A percentile compares a stretch with the other conserved stretches of the same genome.
Evolutionary conservation across 441 rosid species (phyloP).

Genomic region (Geranium incanum): DNA sequence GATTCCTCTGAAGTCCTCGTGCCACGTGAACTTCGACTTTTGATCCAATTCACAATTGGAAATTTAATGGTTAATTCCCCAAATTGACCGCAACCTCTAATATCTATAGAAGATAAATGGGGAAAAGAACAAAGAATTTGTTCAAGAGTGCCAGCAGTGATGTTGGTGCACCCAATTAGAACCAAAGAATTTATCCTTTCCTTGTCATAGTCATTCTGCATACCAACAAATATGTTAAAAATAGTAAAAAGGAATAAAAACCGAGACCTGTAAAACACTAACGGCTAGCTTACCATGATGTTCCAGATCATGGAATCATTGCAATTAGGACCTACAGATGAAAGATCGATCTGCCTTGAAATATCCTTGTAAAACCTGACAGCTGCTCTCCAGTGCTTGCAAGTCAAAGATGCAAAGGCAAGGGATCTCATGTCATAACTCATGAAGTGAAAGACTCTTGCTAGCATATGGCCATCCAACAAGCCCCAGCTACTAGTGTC

Average conservation of each 20-base stretch:
- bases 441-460: constrained; percentile 81
- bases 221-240: constrained; percentile 29
- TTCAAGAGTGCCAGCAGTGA: constrained; percentile 60
- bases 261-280: constrained; percentile 3
- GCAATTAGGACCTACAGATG: constrained; percentile 69
- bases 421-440: constrained; percentile 75
- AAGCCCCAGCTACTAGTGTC: constrained; percentile 66
- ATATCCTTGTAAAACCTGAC: constrained; percentile 66
- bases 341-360: constrained; percentile 69
- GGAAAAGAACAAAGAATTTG: constrained; percentile 61
- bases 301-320: constrained; percentile 54
- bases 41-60: constrained; percentile 61
- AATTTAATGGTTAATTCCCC: constrained; percentile 51
- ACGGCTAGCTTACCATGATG: constrained; percentile 52
- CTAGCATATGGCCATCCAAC: constrained; percentile 67
- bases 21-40: constrained; percentile 35
- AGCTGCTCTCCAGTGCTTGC: constrained; percentile 91
- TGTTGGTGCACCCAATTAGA: constrained; percentile 73
- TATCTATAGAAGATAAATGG: constrained; percentile 56
- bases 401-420: constrained; percentile 72
- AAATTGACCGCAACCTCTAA: constrained; percentile 87
- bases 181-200: constrained; percentile 65
- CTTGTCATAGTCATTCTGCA: constrained; percentile 78
- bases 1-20: constrained; percentile 37
- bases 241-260: constrained; percentile 14